A percentile compares a stretch with the other conserved stretches of the same genome.
These are phyloP conservation scores for Schizochytrium sp. DNA, from an alignment of 108 stramenopile species.

Conservation along the genomic window DNA sequence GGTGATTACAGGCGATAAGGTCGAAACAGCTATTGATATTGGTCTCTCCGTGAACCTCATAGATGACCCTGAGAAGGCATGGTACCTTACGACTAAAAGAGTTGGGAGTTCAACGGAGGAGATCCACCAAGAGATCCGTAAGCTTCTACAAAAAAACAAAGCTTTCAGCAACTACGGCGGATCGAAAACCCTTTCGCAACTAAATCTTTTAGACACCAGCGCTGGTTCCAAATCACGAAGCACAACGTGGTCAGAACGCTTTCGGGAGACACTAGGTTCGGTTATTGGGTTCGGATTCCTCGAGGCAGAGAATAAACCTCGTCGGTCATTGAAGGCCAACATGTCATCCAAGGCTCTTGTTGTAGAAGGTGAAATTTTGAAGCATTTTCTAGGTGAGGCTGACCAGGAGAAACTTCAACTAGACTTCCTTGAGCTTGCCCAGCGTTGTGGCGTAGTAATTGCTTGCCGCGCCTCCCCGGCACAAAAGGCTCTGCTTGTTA, in stretches of 20 bases:
- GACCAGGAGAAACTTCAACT: conserved; percentile 76
- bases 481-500: conserved; percentile 91
- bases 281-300: too few species aligned
- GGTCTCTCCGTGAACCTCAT: conserved; percentile 91
- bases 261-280: too few species aligned
- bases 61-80: background rate
- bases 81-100: background rate
- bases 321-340: background rate
- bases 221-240: too few species aligned
- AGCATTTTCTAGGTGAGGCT: conserved; percentile 82
- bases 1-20: conserved; percentile 98
- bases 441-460: conserved; percentile 87
- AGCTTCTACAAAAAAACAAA: too few species aligned
- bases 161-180: too few species aligned
- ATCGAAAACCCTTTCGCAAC: too few species aligned
- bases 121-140: background rate
- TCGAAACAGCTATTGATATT: conserved; percentile 97
- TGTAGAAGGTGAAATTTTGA: conserved; percentile 89
- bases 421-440: conserved; percentile 85
- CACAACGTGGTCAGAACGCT: too few species aligned
- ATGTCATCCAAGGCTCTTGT: conserved; percentile 79
- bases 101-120: background rate
- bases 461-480: conserved; percentile 93
- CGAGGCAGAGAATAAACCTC: background rate
- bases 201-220: too few species aligned